phyloP scores from a whole-genome alignment of 371 early-diverging fungal species.

The Furculomyces boomerangus region DNA sequence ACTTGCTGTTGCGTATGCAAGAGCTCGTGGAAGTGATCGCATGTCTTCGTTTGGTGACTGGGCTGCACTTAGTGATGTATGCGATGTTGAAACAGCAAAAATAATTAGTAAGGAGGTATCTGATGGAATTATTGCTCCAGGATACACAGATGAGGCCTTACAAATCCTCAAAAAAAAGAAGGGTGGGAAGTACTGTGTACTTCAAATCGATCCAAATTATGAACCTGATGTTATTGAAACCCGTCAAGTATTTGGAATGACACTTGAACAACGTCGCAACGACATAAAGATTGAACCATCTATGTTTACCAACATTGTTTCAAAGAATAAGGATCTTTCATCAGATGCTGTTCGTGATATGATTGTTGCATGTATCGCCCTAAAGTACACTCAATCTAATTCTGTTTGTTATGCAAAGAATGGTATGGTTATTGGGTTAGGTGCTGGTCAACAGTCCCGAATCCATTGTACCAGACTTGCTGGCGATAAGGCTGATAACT shows the following conservation, averaged over 20 bases:
- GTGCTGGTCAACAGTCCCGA: conserved; percentile 95
- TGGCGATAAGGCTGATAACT: conserved; percentile 97
- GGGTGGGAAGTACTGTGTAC: conserved; percentile 87
- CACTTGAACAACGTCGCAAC: conserved; percentile 81
- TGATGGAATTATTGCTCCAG: conserved; percentile 95
- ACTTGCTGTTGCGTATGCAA: conserved; percentile 68
- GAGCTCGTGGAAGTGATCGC: conserved; percentile 88
- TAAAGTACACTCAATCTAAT: conserved; percentile 96
- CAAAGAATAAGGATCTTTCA: conserved; percentile 50
- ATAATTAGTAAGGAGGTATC: conserved; percentile 88
- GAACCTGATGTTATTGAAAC: conserved; percentile 68
- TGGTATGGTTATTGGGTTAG: conserved; percentile 95
- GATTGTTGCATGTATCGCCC: conserved; percentile 88
- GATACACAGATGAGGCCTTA: conserved; percentile 70
- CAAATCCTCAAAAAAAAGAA: conserved; percentile 85
- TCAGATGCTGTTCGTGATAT: conserved; percentile 59
- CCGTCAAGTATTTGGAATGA: conserved; percentile 86
- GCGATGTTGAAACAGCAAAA: conserved; percentile 84
- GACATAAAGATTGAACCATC: conserved; percentile 47
- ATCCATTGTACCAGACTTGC: conserved; percentile 96
- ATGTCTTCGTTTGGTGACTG: conserved; percentile 98
- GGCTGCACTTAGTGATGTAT: conserved; percentile 75
- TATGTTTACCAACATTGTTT: conserved; percentile 69
- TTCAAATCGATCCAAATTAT: conserved; percentile 80
- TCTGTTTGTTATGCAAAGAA: conserved; percentile 94